A percentile compares a stretch with the other conserved stretches of the same genome.
phyloP scores from a whole-genome alignment of 768 basidiomycete genomes.

The Calocybe gangraenosa region DNA sequence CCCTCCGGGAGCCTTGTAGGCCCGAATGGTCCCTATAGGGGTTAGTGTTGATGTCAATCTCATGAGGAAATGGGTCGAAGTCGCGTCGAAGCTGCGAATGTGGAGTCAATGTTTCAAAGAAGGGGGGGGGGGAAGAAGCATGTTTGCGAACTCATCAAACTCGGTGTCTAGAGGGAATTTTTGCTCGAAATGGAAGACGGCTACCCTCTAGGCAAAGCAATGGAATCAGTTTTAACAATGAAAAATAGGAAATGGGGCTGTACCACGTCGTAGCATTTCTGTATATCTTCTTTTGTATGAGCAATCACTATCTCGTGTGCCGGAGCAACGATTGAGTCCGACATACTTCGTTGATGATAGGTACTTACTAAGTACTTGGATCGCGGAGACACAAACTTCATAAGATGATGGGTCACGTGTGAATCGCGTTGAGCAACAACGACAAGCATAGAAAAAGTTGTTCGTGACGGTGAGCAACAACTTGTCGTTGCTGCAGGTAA shows the following conservation, averaged over 20 bases:
- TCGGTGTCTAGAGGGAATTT: slow-evolving; percentile 71
- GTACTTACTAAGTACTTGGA: no score
- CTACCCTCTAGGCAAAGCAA: slow-evolving; percentile 31
- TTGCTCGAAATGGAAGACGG: slow-evolving; percentile 65
- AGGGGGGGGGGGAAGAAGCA: slow-evolving; percentile 3
- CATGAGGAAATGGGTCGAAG: slow-evolving; percentile 68
- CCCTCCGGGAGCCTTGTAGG: slow-evolving; percentile 29
- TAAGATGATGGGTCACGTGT: slow-evolving; percentile 11
- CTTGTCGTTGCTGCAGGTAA: slow-evolving; percentile 17
- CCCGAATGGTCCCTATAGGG: slow-evolving; percentile 72
- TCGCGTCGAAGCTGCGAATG: slow-evolving; percentile 50
- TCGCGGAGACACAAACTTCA: no score
- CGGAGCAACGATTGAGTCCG: slow-evolving; percentile 20
- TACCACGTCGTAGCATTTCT: slow-evolving; percentile 65
- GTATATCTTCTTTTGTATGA: slow-evolving; percentile 41
- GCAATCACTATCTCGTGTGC: slow-evolving; percentile 57
- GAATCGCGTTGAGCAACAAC: slow-evolving; percentile 5
- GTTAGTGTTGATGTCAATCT: slow-evolving; percentile 55
- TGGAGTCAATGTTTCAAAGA: not conserved
- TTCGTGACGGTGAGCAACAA: no score
- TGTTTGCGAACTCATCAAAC: slow-evolving; percentile 58
- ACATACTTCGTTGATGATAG: not conserved
- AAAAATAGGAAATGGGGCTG: slow-evolving; percentile 5
- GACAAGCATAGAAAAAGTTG: slow-evolving; percentile 9
- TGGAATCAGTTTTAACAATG: slow-evolving; percentile 3